Evolutionary conservation across 805 yeast species (phyloP).

Genomic region (Pichia occidentalis): DNA sequence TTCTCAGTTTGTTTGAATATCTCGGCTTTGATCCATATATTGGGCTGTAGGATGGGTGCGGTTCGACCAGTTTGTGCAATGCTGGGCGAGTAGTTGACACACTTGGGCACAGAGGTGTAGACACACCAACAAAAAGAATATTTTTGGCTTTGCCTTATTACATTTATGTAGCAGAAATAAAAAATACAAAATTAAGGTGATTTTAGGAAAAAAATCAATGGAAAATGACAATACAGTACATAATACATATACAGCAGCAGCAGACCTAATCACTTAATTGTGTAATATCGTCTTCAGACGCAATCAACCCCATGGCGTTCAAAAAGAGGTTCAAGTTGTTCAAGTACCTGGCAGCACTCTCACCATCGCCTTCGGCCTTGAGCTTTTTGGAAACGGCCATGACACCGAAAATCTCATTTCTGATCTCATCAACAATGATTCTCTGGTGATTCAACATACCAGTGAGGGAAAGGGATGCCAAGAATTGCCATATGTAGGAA

Average conservation of each 20-base stretch:
- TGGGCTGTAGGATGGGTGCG: too few relatives aligned
- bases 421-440: slow-evolving; percentile 86
- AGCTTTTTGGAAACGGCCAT: slow-evolving; percentile 64
- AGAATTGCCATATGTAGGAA: slow-evolving; percentile 91
- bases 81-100: too few relatives aligned
- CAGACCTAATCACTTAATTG: slow-evolving; percentile 41
- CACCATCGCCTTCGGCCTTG: slow-evolving; percentile 31
- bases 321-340: slow-evolving; percentile 84
- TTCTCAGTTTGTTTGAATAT: too few relatives aligned
- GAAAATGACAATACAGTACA: too few relatives aligned
- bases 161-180: too few relatives aligned
- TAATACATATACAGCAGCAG: slow-evolving; percentile 3
- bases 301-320: slow-evolving; percentile 94
- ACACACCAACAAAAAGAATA: too few relatives aligned
- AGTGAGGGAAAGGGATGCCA: slow-evolving; percentile 88
- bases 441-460: slow-evolving; percentile 89
- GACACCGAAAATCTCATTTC: slow-evolving; percentile 87
- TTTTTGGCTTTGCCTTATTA: too few relatives aligned
- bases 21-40: too few relatives aligned
- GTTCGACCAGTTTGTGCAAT: too few relatives aligned
- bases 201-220: too few relatives aligned
- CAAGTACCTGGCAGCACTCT: slow-evolving; percentile 48
- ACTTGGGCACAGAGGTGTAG: too few relatives aligned
- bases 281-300: slow-evolving; percentile 81
- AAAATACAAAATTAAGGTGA: too few relatives aligned